Conservation (phyloP, 2,329 filamentous ascomycete genomes). For the Penicillium sp. region DNA sequence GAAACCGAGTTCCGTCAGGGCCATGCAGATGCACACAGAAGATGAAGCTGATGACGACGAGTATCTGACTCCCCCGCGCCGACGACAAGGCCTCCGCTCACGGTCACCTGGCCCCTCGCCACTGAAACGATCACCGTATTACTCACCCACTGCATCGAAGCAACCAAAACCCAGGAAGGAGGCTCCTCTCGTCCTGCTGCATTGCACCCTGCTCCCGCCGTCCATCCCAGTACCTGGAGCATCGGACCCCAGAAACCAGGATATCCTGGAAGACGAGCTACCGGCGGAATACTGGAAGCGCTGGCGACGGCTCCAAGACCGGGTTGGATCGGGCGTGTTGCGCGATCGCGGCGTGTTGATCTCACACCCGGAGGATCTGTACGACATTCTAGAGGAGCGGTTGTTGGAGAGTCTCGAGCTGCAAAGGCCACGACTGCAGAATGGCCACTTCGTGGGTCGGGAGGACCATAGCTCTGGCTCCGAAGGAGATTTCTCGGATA, state of each 20-base stretch:
- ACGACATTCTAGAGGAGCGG: conserved; percentile 62
- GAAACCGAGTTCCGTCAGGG: conserved; percentile 47
- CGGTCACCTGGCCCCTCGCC: conserved; percentile 36
- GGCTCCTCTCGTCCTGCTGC: conserved; percentile 60
- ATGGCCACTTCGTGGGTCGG: conserved; percentile 56
- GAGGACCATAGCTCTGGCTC: conserved; percentile 29
- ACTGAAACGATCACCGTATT: conserved; percentile 36
- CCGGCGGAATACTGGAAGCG: conserved; percentile 47
- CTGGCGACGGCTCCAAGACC: conserved; percentile 56
- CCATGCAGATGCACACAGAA: conserved; percentile 47
- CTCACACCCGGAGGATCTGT: conserved; percentile 62
- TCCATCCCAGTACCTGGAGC: conserved; percentile 50
- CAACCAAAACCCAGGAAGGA: conserved; percentile 45
- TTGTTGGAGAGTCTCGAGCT: conserved; percentile 61
- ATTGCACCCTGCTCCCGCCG: conserved; percentile 59
- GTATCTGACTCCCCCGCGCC: conserved; percentile 37
- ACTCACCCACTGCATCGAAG: conserved; percentile 32
- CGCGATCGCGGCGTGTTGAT: conserved; percentile 60
- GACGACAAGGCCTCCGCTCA: conserved; percentile 34
- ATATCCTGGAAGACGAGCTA: conserved; percentile 52
- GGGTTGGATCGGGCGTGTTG: conserved; percentile 54
- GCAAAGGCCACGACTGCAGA: conserved; percentile 54
- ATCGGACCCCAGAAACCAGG: conserved; percentile 35
- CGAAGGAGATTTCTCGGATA: conserved; percentile 28
- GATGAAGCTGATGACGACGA: conserved; percentile 45